Percentiles rank a stretch among this genome's conserved stretches.
phyloP scores from a whole-genome alignment of 1,139 yeast genomes.

The Debaryomyces psychrophilus region DNA sequence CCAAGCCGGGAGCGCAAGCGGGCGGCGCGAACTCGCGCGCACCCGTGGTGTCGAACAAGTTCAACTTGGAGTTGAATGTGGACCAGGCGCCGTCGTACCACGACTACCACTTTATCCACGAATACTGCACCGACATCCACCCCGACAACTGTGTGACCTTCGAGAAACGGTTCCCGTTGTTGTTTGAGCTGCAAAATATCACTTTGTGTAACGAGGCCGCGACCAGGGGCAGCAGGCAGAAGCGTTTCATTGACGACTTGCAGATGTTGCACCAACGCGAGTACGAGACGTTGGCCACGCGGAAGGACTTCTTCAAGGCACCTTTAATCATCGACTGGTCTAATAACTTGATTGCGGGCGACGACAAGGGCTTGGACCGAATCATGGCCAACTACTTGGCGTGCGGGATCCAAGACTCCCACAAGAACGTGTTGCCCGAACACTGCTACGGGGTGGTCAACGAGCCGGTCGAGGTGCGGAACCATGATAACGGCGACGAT shows the following conservation, averaged over 20 bases:
- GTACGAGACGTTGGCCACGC: conserved; percentile 20
- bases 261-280: conserved; percentile 23
- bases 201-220: conserved; percentile 18
- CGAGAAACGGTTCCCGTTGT: conserved; percentile 26
- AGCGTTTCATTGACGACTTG: conserved; percentile 27
- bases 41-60: conserved; percentile 18
- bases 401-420: conserved; percentile 40
- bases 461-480: conserved; percentile 37
- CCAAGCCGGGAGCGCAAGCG: background rate
- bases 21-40: background rate
- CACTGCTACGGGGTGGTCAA: conserved; percentile 51
- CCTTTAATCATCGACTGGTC: conserved; percentile 64
- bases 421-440: conserved; percentile 12
- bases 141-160: conserved; percentile 46
- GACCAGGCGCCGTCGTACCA: conserved; percentile 29
- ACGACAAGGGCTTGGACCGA: conserved; percentile 45
- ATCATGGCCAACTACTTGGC: conserved; percentile 46
- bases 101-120: conserved; percentile 39
- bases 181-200: conserved; percentile 14
- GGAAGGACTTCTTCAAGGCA: conserved; percentile 19
- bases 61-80: conserved; percentile 28
- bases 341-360: conserved; percentile 54
- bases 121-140: conserved; percentile 44
- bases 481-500: background rate
- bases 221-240: conserved; percentile 13